Evolutionary conservation across 768 basidiomycete genomes (phyloP), one percentile per base, ranked within the genome.

Genomic region (Cystofilobasidium macerans): DNA sequence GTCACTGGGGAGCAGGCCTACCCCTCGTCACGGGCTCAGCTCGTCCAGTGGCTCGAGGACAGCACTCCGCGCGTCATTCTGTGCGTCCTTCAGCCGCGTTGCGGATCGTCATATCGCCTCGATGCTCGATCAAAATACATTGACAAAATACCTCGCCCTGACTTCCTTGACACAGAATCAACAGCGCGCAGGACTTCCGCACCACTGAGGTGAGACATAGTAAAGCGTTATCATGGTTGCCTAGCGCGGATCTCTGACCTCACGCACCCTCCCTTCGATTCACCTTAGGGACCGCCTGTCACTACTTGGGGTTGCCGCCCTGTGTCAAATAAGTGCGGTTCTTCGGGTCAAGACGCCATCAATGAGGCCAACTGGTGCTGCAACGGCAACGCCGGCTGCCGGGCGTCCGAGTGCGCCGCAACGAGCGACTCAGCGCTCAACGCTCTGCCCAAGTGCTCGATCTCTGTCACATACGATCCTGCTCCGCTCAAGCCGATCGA

Each of bases 41-140:
- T 58, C 7, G 57, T 58, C n/a, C 8, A 58, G n/a, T 58, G 57
- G 57, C 57, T 58, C n/a, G n/a, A 58, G 57, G 57, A 58, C 57
- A 22, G 22, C 57, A 22, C 26, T 14, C 18, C 48, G 3, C 26
- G 57, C 11, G 48, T 53, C 48, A 53, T 53, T 20, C 14, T 53
- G 48, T 36, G n/a, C 32, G 57, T 36, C 7, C 32, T 13, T 7
- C 35, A 9, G 18, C 7, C 54, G 11, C 24, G 38, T 40, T 6
- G n/a, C n/a, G n/a, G n/a, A n/a, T n/a, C n/a, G n/a, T n/a, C n/a
- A n/a, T n/a, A n/a, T n/a, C n/a, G n/a, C n/a, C n/a, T n/a, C n/a
- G n/a, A n/a, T n/a, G n/a, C n/a, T n/a, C n/a, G n/a, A n/a, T n/a
- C n/a, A n/a, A n/a, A n/a, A n/a, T n/a, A n/a, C n/a, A n/a, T n/a